phyloP scores from a whole-genome alignment of 2,329 filamentous ascomycete species.

The Botrytis hyacinthi region DNA sequence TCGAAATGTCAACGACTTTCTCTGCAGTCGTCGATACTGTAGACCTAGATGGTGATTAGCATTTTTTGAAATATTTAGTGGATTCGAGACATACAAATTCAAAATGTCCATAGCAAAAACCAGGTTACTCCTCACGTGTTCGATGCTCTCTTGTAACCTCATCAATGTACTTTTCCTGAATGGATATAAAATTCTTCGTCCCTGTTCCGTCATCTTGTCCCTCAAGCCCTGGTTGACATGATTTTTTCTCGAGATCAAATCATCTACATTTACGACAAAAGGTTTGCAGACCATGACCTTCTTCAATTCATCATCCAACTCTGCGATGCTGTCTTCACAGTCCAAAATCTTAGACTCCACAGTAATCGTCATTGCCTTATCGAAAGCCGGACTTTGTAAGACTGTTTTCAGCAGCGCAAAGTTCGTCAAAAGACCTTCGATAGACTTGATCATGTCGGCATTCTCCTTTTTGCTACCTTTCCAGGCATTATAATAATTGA shows the following conservation, averaged over 20 bases:
- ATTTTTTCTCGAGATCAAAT: background rate
- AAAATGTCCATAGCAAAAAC: constrained; percentile 21
- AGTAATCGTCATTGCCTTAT: background rate
- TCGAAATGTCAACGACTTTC: constrained; percentile 12
- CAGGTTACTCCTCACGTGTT: constrained; percentile 21
- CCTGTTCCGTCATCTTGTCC: constrained; percentile 21
- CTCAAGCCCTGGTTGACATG: background rate
- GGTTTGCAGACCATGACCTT: constrained; percentile 16
- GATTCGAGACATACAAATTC: constrained; percentile 19
- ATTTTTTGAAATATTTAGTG: background rate
- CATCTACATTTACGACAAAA: background rate
- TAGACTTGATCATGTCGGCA: constrained; percentile 11
- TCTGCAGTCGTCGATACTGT: constrained; percentile 9
- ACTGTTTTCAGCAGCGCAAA: background rate
- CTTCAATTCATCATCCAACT: constrained; percentile 12
- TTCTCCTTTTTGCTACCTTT: constrained; percentile 19
- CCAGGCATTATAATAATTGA: constrained; percentile 18
- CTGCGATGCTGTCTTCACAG: constrained; percentile 16
- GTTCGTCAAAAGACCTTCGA: constrained; percentile 1
- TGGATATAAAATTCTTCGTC: constrained; percentile 24
- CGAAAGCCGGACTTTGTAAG: background rate
- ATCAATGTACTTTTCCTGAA: constrained; percentile 26
- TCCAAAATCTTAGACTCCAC: constrained; percentile 13
- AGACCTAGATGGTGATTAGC: background rate
- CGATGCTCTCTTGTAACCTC: constrained; percentile 22